Evolutionary conservation across 306 rosid genomes (phyloP), one percentile per base, ranked within the genome.

Genomic region (Glycine latifolia): DNA sequence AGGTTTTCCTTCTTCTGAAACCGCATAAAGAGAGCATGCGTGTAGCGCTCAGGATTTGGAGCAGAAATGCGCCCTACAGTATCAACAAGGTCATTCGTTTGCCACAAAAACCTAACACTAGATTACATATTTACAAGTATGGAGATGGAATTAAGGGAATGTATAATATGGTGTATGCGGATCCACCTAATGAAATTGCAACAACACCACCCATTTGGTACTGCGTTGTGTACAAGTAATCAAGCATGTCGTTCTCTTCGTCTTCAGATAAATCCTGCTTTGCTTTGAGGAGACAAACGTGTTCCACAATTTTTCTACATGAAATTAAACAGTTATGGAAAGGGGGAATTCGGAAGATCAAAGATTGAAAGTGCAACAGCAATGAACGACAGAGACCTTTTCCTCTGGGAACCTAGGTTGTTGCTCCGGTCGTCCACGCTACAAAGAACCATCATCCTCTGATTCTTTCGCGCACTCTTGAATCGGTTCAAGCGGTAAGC

Each of bases 151-250:
- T 52, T 63, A 50, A 62, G 35, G 53, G 35, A n/a, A 79, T 58
- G 47, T 13, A 63, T 63, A 63, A 17, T 50, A 63, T 39, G 10
- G 9, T 67, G 73, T 15, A 50, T 6, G 63, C 14, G 11, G 39
- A 0, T 56, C 3, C 43, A 71, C 98, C 98, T 88, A 94, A 52
- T 59, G 99, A 95, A 58, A 90, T 85, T 7, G 99, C 91, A 75
- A 95, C 88, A 88, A 93, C 85, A 67, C 98, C 99, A 46, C 91
- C 82, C 98, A 93, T 95, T 90, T 95, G 99, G 83, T 95, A 95
- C 82, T 95, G 99, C 3, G 97, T 91, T 68, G 99, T 95, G 70
- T 95, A 95, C 60, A 95, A 92, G 87, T 86, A 74, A 81, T 95
- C 99, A 50, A 95, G 91, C 98, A 95, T 91, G 83, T 82, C 89